Conservation (phyloP, 192 early-diverging fungal species). For the Coemansia sp. region DNA sequence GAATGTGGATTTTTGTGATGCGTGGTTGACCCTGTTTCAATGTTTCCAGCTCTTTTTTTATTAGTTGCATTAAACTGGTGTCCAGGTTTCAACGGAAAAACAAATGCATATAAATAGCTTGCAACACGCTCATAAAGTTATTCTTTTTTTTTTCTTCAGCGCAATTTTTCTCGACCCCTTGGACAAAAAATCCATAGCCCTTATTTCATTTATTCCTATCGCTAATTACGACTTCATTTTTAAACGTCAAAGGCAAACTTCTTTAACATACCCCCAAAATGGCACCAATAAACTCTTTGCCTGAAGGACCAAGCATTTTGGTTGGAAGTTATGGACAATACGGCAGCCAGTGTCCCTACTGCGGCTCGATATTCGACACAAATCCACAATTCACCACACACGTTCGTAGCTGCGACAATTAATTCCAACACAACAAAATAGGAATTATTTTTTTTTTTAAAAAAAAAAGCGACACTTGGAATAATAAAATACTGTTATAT, state of each 20-base stretch:
- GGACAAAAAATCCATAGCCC: too few relatives aligned
- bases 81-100: background rate
- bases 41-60: background rate
- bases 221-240: too few relatives aligned
- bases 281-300: background rate
- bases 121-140: too few relatives aligned
- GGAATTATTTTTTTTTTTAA: background rate
- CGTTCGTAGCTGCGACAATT: background rate
- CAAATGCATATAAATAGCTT: too few relatives aligned
- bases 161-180: too few relatives aligned
- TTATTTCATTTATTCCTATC: too few relatives aligned
- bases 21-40: background rate
- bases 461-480: too few relatives aligned
- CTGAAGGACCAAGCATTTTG: too few relatives aligned
- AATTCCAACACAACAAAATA: background rate
- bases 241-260: too few relatives aligned
- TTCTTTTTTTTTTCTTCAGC: too few relatives aligned
- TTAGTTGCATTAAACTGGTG: background rate
- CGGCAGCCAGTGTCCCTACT: conserved; percentile 2
- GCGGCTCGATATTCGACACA: conserved; percentile 3
- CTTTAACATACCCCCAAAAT: background rate
- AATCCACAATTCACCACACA: background rate
- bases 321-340: too few relatives aligned
- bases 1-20: background rate
- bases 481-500: background rate